Base-by-base conservation (phyloP, 1,284 basidiomycete genomes). In the Sanghuangporus baumii region DNA sequence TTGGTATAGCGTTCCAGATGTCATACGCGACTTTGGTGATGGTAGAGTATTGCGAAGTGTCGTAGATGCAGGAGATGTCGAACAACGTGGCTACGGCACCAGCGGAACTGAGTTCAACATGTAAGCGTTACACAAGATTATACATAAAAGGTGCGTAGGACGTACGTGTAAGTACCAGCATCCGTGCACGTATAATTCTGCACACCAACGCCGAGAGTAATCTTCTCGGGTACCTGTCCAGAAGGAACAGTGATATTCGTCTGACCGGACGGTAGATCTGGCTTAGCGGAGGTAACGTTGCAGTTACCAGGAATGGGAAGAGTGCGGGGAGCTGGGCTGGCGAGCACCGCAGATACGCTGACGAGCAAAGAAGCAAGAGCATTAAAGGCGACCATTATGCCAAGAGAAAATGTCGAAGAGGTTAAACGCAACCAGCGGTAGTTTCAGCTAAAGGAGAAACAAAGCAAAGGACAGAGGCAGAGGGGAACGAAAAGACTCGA, bases 71-170 rank as follows among this genome's bases (percentile, higher is more conserved):
- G 1, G 81, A 83, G 48, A 81, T 75, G 70, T 89, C 86, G 70
- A 84, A 81, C 5, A 88, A 71, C 63, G 81, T 77, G 0, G 82
- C 84, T 36, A 84, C 71, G 18, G 85, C 84, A n/a, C 84, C 84
- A 43, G 74, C 66, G 60, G 69, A 71, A 38, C 74, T 76, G 59
- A 31, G 57, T 46, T n/a, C 9, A 46, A 46, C 16, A n/a, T 7
- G 12, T 37, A 16, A 9, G 31, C 43, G 23, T 57, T n/a, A 46
- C 9, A 1, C 55, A 37, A 50, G 23, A 8, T 60, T 12, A 20
- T 31, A 38, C 16, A 38, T 51, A 38, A 20, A 18, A 23, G 8
- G 20, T 40, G 36, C 16, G 66, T 41, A 69, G 67, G 38, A 69
- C 74, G 57, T 57, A 76, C 75, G 73, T 72, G 67, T 69, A 78